Percentiles rank a stretch among this genome's conserved stretches.
Conservation (phyloP, 2,329 filamentous ascomycete species). For the Hymenotorrendiella dingleyae region DNA sequence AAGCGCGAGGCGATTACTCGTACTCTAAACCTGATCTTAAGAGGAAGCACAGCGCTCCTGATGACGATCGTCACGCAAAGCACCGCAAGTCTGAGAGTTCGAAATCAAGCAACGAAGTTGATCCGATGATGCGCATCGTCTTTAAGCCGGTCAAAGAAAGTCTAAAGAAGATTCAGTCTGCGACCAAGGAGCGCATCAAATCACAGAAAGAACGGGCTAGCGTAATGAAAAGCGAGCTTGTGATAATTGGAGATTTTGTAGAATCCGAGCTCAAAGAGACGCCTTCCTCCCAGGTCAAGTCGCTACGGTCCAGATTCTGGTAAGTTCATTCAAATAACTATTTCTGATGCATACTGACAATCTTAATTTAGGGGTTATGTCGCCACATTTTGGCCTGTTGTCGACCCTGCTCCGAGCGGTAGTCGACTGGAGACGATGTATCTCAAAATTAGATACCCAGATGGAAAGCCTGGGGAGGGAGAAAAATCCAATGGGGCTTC, state of each 20-base stretch:
- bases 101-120: constrained; percentile 15
- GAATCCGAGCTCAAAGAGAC: constrained; percentile 33
- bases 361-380: constrained; percentile 28
- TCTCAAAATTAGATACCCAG: constrained; percentile 19
- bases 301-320: constrained; percentile 28
- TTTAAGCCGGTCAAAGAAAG: constrained; percentile 55
- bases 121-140: constrained; percentile 36
- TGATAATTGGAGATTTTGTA: constrained; percentile 58
- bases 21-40: constrained; percentile 42
- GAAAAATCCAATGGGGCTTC: constrained; percentile 1
- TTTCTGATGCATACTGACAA: constrained; percentile 11
- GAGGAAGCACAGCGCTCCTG: constrained; percentile 53
- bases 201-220: constrained; percentile 56
- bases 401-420: constrained; percentile 22
- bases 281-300: constrained; percentile 18
- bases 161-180: constrained; percentile 52
- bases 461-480: constrained; percentile 25
- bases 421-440: constrained; percentile 28
- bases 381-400: constrained; percentile 28
- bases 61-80: constrained; percentile 45
- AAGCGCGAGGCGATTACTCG: constrained; percentile 37
- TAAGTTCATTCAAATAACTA: constrained; percentile 14
- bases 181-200: constrained; percentile 56
- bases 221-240: constrained; percentile 54
- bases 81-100: constrained; percentile 44